A percentile compares a stretch with the other conserved stretches of the same genome.
These are phyloP conservation scores for Claviceps sp. DNA, from an alignment of 2,329 filamentous ascomycete species.

Conservation along the genomic window DNA sequence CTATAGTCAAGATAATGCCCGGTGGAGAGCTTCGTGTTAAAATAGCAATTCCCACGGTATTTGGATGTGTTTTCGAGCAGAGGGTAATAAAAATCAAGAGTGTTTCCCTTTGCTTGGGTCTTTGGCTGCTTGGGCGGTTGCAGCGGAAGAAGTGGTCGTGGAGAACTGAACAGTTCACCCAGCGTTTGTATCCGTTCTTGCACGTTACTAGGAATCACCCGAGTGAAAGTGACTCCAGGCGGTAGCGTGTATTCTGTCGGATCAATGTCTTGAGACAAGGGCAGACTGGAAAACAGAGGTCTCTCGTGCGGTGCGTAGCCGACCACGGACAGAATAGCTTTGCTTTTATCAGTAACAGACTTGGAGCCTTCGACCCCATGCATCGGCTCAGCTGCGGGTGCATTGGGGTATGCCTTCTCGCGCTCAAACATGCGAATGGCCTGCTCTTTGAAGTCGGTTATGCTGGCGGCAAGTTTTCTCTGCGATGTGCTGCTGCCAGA, in stretches of 20 bases:
- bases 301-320: conserved; percentile 62
- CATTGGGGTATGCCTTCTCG: conserved; percentile 39
- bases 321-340: conserved; percentile 58
- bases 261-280: conserved; percentile 17
- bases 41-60: conserved; percentile 47
- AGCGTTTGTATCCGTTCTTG: conserved; percentile 48
- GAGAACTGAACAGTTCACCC: conserved; percentile 61
- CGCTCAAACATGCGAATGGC: conserved; percentile 49
- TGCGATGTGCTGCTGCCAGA: conserved; percentile 15
- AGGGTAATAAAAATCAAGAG: conserved; percentile 39
- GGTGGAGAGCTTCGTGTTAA: conserved; percentile 48
- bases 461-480: conserved; percentile 27
- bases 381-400: conserved; percentile 21
- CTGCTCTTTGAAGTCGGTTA: conserved; percentile 46
- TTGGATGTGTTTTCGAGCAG: conserved; percentile 41
- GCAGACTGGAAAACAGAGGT: conserved; percentile 79
- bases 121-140: conserved; percentile 62
- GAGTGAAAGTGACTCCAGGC: conserved; percentile 48
- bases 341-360: conserved; percentile 28
- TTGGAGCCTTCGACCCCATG: conserved; percentile 27
- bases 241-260: conserved; percentile 44
- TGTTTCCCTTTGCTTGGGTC: conserved; percentile 49
- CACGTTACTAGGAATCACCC: conserved; percentile 19
- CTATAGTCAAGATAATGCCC: conserved; percentile 61
- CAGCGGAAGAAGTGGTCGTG: conserved; percentile 49